A percentile compares a stretch with the other conserved stretches of the same genome.
Evolutionary conservation across 106 monocot genomes (phyloP).

Genomic region (Hemerocallis citrina): DNA sequence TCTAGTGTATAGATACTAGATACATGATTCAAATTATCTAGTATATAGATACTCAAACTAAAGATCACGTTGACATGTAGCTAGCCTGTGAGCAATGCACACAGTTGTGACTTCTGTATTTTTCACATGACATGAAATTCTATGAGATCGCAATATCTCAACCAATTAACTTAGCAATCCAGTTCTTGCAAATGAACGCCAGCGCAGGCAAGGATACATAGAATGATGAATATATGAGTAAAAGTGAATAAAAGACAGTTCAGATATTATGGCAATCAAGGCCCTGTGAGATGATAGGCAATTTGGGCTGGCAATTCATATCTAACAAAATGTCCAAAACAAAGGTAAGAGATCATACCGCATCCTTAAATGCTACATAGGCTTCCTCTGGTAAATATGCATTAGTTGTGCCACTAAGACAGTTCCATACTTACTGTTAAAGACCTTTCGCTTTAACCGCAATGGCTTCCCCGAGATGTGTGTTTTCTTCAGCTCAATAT

Average conservation of each 20-base stretch:
- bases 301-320: background rate
- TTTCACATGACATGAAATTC: too few relatives aligned
- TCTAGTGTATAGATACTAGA: too few relatives aligned
- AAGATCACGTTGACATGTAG: too few relatives aligned
- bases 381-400: constrained; percentile 86
- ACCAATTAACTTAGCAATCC: too few relatives aligned
- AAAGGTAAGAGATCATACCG: constrained; percentile 48
- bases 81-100: too few relatives aligned
- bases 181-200: too few relatives aligned
- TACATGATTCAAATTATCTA: too few relatives aligned
- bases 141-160: too few relatives aligned
- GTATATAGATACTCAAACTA: too few relatives aligned
- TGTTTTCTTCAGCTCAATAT: constrained; percentile 88
- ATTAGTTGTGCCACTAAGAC: constrained; percentile 97
- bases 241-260: background rate
- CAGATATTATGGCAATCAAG: background rate
- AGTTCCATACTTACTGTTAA: constrained; percentile 77
- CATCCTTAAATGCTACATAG: constrained; percentile 68
- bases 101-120: too few relatives aligned
- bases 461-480: constrained; percentile 62
- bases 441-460: constrained; percentile 52
- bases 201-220: background rate
- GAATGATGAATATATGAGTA: background rate
- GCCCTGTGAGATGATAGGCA: too few relatives aligned
- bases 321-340: background rate